These are phyloP conservation scores for Tulasnella sp. DNA, from an alignment of 768 basidiomycete genomes.

Conservation along the genomic window DNA sequence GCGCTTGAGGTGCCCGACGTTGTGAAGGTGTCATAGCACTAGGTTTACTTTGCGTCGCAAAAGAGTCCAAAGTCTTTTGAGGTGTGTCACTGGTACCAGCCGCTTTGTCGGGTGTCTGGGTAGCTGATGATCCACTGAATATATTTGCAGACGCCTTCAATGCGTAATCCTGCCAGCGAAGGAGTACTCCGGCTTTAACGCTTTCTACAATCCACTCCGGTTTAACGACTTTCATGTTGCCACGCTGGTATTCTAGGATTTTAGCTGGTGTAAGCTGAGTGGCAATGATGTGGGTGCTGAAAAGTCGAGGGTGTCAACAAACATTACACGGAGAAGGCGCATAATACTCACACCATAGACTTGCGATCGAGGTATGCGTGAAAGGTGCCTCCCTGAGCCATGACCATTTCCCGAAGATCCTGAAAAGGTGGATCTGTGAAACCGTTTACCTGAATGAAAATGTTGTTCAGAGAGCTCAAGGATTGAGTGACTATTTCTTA, in stretches of 20 bases:
- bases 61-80: neutral
- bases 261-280: slow-evolving; percentile 84
- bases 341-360: slow-evolving; percentile 46
- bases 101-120: slow-evolving; percentile 16
- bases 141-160: slow-evolving; percentile 22
- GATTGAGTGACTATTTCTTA: neutral
- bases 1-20: no score
- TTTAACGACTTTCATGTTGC: slow-evolving; percentile 66
- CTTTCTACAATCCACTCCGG: slow-evolving; percentile 86
- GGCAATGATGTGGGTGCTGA: slow-evolving; percentile 82
- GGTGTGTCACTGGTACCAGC: slow-evolving; percentile 21
- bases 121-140: slow-evolving; percentile 26
- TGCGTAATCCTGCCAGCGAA: slow-evolving; percentile 68
- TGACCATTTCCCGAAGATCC: slow-evolving; percentile 63
- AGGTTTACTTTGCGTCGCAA: neutral
- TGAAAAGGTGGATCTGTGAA: slow-evolving; percentile 79
- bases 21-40: neutral
- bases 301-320: neutral
- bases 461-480: neutral
- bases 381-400: slow-evolving; percentile 71
- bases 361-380: slow-evolving; percentile 77
- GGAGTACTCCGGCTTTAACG: slow-evolving; percentile 45
- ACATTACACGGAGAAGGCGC: no score
- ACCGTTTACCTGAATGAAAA: slow-evolving; percentile 60
- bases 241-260: slow-evolving; percentile 65